phyloP scores from a whole-genome alignment of 371 early-diverging fungal species.

The Chytridiales sp. region DNA sequence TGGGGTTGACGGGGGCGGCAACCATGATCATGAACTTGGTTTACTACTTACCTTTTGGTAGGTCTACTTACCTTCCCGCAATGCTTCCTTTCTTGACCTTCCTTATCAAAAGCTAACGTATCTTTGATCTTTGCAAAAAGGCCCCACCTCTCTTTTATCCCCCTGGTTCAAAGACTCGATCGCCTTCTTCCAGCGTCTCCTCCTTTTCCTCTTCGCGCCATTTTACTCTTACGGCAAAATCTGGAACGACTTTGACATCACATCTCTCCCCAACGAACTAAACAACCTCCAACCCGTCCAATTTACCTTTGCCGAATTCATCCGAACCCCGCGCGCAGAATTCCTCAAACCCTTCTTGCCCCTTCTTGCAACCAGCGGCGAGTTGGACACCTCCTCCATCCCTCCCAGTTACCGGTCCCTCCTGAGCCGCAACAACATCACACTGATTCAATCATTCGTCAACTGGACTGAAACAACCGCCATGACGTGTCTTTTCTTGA shows the following conservation, averaged over 20 bases:
- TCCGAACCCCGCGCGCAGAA: conserved; percentile 3
- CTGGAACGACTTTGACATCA: conserved; percentile 18
- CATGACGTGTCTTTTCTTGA: conserved; percentile 9
- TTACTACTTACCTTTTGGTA: not conserved
- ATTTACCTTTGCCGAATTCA: not conserved
- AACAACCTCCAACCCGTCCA: conserved; percentile 8
- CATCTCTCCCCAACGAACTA: conserved; percentile 4
- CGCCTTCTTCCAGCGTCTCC: conserved; percentile 17
- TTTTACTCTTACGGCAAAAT: conserved; percentile 23
- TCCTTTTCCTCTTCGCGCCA: conserved; percentile 27
- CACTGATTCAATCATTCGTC: too few relatives aligned
- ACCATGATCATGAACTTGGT: conserved; percentile 20
- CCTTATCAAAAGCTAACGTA: not conserved
- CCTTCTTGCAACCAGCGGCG: not conserved
- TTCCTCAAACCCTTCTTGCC: conserved; percentile 1
- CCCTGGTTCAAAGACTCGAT: conserved; percentile 21
- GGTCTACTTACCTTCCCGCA: conserved; percentile 12
- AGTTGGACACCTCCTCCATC: not conserved
- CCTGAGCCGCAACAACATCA: not conserved
- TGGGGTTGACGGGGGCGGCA: conserved; percentile 15
- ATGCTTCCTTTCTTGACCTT: not conserved
- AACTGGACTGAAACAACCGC: conserved; percentile 13
- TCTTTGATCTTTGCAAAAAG: not conserved
- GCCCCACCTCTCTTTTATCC: not conserved
- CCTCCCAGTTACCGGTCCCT: not conserved